Base-by-base conservation (phyloP, 192 early-diverging fungal genomes). In the Coemansia sp. region DNA sequence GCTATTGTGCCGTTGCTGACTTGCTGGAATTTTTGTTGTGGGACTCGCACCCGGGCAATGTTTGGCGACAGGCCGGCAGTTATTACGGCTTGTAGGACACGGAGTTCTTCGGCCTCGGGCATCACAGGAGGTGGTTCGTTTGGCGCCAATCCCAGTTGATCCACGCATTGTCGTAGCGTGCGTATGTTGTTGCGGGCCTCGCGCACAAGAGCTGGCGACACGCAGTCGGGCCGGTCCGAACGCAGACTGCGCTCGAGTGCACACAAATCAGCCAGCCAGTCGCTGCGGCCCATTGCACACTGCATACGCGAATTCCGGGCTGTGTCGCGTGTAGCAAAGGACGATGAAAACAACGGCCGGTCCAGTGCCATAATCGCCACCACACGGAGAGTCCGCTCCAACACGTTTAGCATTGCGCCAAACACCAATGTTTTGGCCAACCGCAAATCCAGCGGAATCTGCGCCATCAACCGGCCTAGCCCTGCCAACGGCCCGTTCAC, bases 41-140 rank as follows among this genome's bases (percentile, higher is more conserved):
- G 94, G 57, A 88, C 62, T 17, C 82, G 75, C 27, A 96, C 82
- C 19, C 85, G 82, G 23, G 85, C 91, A 54, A 94, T 73, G 60
- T 93, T 92, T 0, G 94, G 94, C 65, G 90, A 93, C 45, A 95
- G 74, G 3, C 94, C 95, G 8, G 93, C 94, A 57, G 90, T 84
- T 15, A 97, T 61, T 25, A 91, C 83, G 14, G 87, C 85, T 27
- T 90, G 88, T 32, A 96, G 68, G 14, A 97, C 66, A 37, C 83
- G 82, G 8, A 68, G 60, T 14, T 73, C 69, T 6, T 27, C 53
- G 38, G 2, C 41, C 27, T 47, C 60, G 57, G 12, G 55, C 64
- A 14, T 35, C 51, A 21, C 64, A 21, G 22, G 3, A 32, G 19
- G 8, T 52, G 57, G 19, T 6, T 24, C 14, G 45, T 17, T 59